Conservation (phyloP, 2,329 filamentous ascomycete species). For the Torrubiellomyces zombiae region DNA sequence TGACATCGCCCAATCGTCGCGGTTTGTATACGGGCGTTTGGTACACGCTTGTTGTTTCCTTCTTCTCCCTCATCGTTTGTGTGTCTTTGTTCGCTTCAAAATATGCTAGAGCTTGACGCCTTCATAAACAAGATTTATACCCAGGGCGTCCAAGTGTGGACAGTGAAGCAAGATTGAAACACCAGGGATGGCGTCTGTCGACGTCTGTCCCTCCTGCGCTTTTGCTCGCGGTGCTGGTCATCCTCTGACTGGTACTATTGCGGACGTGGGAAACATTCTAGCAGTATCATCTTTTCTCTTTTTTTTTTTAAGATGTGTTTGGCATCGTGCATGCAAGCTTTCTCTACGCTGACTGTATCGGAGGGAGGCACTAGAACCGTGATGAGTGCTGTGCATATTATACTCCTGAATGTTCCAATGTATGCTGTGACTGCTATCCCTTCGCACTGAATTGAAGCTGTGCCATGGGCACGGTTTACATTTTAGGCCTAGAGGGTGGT, state of each 20-base stretch:
- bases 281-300: constrained; percentile 7
- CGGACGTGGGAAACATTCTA: constrained; percentile 4
- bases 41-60: too few relatives aligned
- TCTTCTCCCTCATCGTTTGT: too few relatives aligned
- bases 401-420: too few relatives aligned
- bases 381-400: too few relatives aligned
- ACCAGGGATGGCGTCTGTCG: constrained; percentile 20
- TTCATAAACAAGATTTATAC: constrained; percentile 20
- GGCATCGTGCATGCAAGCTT: background rate
- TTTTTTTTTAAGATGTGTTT: constrained; percentile 2
- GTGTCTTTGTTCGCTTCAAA: constrained; percentile 43
- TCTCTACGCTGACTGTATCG: too few relatives aligned
- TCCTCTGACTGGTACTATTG: background rate
- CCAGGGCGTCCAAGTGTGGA: constrained; percentile 50
- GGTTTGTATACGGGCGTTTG: too few relatives aligned
- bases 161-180: constrained; percentile 48
- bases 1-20: too few relatives aligned
- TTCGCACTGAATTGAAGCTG: too few relatives aligned
- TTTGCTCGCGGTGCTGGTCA: background rate
- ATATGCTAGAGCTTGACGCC: constrained; percentile 51
- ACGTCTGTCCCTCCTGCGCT: constrained; percentile 14
- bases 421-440: too few relatives aligned
- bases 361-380: too few relatives aligned
- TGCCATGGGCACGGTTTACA: constrained; percentile 4
- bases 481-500: constrained; percentile 10